Conservation (phyloP, 805 yeast genomes). For the Dipodascus geniculatus region DNA sequence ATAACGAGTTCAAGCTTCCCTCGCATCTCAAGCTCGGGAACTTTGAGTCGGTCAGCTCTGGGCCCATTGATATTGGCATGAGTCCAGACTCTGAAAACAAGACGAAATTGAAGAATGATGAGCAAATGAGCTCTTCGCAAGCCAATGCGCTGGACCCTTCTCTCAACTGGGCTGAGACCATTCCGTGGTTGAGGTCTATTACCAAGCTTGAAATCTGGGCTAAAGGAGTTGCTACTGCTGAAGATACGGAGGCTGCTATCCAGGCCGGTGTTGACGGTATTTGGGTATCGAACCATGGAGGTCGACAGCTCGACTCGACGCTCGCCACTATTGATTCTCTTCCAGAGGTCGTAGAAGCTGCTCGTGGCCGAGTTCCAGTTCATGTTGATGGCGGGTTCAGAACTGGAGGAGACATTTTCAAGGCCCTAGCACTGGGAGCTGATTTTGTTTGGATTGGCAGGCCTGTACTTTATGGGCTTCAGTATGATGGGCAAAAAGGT, state of each 20-base stretch:
- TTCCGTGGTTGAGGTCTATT: slow-evolving; percentile 19
- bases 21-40: slow-evolving; percentile 20
- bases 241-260: slow-evolving; percentile 50
- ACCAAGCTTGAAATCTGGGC: slow-evolving; percentile 37
- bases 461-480: slow-evolving; percentile 54
- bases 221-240: slow-evolving; percentile 59
- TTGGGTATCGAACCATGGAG: slow-evolving; percentile 64
- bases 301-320: slow-evolving; percentile 56
- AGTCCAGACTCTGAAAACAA: slow-evolving; percentile 15
- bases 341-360: slow-evolving; percentile 36
- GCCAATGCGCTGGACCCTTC: slow-evolving; percentile 19
- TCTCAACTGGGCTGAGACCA: slow-evolving; percentile 22
- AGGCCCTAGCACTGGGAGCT: slow-evolving; percentile 61
- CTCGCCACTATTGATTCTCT: slow-evolving; percentile 55
- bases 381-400: slow-evolving; percentile 62
- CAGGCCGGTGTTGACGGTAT: slow-evolving; percentile 51
- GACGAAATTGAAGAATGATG: slow-evolving; percentile 4
- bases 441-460: slow-evolving; percentile 56
- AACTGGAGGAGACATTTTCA: slow-evolving; percentile 54
- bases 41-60: slow-evolving; percentile 10
- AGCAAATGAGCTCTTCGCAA: slow-evolving; percentile 6
- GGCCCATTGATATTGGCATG: slow-evolving; percentile 17
- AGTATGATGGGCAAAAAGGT: slow-evolving; percentile 59
- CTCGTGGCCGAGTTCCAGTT: slow-evolving; percentile 38
- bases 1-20: slow-evolving; percentile 17